Conservation (phyloP, 495 filamentous ascomycete species). For the Annulohypoxylon stygium region DNA sequence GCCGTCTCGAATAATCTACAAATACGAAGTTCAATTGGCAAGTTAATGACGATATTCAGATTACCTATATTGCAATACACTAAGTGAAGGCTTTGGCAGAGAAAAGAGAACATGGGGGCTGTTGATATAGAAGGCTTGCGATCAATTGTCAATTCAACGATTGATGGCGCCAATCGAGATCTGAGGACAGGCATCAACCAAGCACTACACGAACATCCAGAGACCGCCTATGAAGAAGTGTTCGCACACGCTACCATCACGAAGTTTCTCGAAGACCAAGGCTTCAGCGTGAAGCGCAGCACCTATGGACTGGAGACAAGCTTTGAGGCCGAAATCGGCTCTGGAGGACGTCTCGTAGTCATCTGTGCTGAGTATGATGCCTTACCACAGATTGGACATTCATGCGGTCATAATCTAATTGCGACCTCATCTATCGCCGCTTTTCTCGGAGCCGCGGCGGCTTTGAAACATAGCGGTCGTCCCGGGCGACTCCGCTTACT, state of each 20-base stretch:
- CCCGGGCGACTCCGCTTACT: slow-evolving; percentile 69
- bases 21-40: not conserved
- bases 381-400: slow-evolving; percentile 60
- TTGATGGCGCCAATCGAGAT: slow-evolving; percentile 11
- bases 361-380: slow-evolving; percentile 72
- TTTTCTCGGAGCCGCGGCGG: slow-evolving; percentile 67
- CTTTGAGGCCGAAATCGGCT: slow-evolving; percentile 64
- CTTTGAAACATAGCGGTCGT: slow-evolving; percentile 61
- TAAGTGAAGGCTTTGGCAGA: not conserved
- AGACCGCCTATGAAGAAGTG: slow-evolving; percentile 67
- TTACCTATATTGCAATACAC: not conserved
- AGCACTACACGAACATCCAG: slow-evolving; percentile 66
- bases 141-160: slow-evolving; percentile 7
- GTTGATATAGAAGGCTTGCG: not conserved
- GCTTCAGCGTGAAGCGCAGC: slow-evolving; percentile 61
- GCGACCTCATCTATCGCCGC: slow-evolving; percentile 70
- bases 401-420: slow-evolving; percentile 77
- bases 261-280: slow-evolving; percentile 51
- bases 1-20: not conserved
- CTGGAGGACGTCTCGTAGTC: slow-evolving; percentile 64
- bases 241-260: slow-evolving; percentile 67
- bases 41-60: not conserved
- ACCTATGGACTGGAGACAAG: slow-evolving; percentile 67
- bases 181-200: slow-evolving; percentile 56
- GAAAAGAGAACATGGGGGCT: not conserved